phyloP scores from a whole-genome alignment of 2,329 filamentous ascomycete species.

The Triangularia verruculosa region DNA sequence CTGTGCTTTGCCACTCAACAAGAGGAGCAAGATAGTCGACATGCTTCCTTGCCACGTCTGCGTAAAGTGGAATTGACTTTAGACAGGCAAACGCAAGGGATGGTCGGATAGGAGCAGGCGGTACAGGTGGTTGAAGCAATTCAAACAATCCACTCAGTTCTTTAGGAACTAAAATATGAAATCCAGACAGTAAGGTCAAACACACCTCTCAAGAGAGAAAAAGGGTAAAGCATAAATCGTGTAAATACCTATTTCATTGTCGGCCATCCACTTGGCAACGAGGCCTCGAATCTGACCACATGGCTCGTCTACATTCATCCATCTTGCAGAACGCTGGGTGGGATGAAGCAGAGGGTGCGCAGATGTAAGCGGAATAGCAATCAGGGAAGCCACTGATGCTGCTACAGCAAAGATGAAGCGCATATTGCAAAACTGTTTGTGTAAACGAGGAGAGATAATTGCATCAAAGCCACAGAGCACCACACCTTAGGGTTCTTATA shows the following conservation, averaged over 20 bases:
- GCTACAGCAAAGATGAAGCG: background rate
- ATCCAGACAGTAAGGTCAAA: no score
- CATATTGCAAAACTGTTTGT: background rate
- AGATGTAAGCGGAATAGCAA: background rate
- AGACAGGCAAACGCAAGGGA: conserved; percentile 19
- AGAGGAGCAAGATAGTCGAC: conserved; percentile 13
- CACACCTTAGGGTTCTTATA: background rate
- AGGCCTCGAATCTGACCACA: background rate
- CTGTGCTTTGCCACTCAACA: conserved; percentile 21
- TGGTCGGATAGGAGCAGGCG: conserved; percentile 14
- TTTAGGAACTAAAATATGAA: background rate
- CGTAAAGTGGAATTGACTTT: conserved; percentile 17
- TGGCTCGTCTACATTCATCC: background rate
- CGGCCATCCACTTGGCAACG: background rate
- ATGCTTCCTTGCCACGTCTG: conserved; percentile 9
- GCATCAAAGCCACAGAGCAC: background rate
- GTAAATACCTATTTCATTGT: conserved; percentile 2
- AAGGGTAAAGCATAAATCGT: no score
- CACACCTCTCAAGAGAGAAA: background rate
- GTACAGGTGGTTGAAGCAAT: background rate
- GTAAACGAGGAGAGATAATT: background rate
- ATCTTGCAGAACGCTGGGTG: background rate
- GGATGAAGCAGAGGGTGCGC: background rate
- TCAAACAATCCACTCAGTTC: background rate
- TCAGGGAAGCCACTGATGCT: background rate